Evolutionary conservation across 352 stramenopile species (phyloP).

Genomic region (Pythium grandisporangium): DNA sequence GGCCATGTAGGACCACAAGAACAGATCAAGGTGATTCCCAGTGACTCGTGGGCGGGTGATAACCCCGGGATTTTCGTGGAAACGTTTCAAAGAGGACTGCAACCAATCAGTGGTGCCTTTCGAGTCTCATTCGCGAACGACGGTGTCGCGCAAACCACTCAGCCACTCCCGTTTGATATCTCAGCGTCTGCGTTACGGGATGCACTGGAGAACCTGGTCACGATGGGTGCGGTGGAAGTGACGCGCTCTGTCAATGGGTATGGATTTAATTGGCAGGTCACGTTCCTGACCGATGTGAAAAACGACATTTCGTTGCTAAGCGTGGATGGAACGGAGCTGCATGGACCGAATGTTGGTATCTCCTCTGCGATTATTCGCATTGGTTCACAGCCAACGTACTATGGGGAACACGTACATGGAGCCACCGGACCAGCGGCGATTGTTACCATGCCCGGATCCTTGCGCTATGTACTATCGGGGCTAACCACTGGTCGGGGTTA

Average conservation of each 20-base stretch:
- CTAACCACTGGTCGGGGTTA: constrained; percentile 57
- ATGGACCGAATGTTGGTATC: constrained; percentile 82
- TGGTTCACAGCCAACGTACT: constrained; percentile 68
- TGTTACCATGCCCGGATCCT: constrained; percentile 17
- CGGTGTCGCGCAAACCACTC: constrained; percentile 77
- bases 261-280: constrained; percentile 94
- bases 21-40: constrained; percentile 71
- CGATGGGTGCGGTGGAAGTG: constrained; percentile 86
- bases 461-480: constrained; percentile 26
- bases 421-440: constrained; percentile 19
- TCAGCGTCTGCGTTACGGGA: constrained; percentile 71
- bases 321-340: constrained; percentile 89
- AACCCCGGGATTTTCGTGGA: constrained; percentile 85
- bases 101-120: constrained; percentile 92
- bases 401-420: constrained; percentile 58
- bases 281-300: constrained; percentile 85
- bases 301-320: constrained; percentile 72
- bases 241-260: constrained; percentile 86
- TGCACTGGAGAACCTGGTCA: constrained; percentile 85
- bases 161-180: constrained; percentile 82
- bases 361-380: constrained; percentile 54
- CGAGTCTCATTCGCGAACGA: constrained; percentile 51
- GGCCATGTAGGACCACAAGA: constrained; percentile 82
- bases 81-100: constrained; percentile 72
- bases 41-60: constrained; percentile 91